Base-by-base conservation (phyloP, 768 basidiomycete species). In the Roridomyces roridus region DNA sequence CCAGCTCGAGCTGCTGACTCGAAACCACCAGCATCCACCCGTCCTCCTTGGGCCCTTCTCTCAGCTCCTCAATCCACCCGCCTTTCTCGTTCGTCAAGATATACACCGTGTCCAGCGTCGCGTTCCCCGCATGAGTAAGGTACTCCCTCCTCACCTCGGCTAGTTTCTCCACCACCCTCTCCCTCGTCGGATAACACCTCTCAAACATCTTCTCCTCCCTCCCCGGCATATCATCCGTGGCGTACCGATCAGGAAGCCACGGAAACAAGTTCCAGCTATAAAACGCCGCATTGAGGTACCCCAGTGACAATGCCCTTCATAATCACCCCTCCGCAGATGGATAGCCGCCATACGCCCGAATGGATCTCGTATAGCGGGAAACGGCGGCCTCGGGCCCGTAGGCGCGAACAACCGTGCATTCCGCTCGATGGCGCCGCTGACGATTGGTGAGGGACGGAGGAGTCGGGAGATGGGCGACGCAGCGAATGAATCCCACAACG, bases 1-100 rank as follows among this genome's bases (percentile, higher is more conserved):
- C 75, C 35, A 83, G 55, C 46, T 68, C 70, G 59, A 84, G 64
- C 53, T 84, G 80, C 51, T 63, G 64, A 43, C 74, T 82, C 14
- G 78, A 79, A n/a, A 73, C 72, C 47, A 84, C 75, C 2, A 70
- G 74, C 26, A 70, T 60, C 73, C 74, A 77, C 15, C 72, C 72
- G 34, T 74, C 76, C 46, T 51, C 63, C 46, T 45, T 39, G 51
- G 77, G 49, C 50, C 65, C 68, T 2, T 45, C 40, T 59, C 71
- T 71, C 50, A 77, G 55, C 43, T 65, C 62, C 12, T 67, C 59
- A 4, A 74, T 46, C 73, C 72, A 78, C 43, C 62, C 63, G n/a
- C 67, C 61, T 53, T 70, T 68, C 41, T 72, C 77, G 40, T 79
- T 77, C 48, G 75, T 78, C 65, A 77, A 49, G 20, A 77, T 29